A percentile compares a stretch with the other conserved stretches of the same genome.
Conservation (phyloP, 768 basidiomycete species). For the Termitomyces heimii region DNA sequence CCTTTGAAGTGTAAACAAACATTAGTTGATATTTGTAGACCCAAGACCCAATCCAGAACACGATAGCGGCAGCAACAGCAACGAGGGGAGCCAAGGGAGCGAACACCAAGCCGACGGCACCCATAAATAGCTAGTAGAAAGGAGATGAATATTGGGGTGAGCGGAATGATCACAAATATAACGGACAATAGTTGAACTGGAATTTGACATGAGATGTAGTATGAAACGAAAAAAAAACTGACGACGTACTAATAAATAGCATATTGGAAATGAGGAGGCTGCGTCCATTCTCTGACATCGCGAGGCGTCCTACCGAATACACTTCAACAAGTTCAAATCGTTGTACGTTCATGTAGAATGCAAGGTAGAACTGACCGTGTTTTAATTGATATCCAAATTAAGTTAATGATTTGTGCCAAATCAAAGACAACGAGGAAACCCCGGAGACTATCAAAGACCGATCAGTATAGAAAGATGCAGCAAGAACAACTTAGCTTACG, state of each 20-base stretch:
- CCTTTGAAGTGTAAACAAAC: slow-evolving; percentile 85
- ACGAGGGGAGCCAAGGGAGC: slow-evolving; percentile 94
- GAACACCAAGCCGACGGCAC: slow-evolving; percentile 89
- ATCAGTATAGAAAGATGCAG: not conserved
- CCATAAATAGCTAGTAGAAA: slow-evolving; percentile 72
- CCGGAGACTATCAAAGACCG: slow-evolving; percentile 53
- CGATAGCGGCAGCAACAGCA: slow-evolving; percentile 69
- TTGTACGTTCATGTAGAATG: not conserved
- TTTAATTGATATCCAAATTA: slow-evolving; percentile 80
- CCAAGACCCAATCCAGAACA: slow-evolving; percentile 84
- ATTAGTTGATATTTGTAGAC: slow-evolving; percentile 97
- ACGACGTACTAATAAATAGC: slow-evolving; percentile 71
- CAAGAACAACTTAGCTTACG: slow-evolving; percentile 45
- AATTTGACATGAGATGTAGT: slow-evolving; percentile 5
- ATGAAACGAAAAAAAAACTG: not conserved
- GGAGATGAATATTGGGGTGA: not conserved
- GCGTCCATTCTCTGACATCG: slow-evolving; percentile 85
- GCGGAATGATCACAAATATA: not conserved
- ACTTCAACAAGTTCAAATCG: slow-evolving; percentile 26
- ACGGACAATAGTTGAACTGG: slow-evolving; percentile 53
- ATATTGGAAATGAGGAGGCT: slow-evolving; percentile 87
- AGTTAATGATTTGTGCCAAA: slow-evolving; percentile 90
- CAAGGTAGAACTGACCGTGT: slow-evolving; percentile 49
- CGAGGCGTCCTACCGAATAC: slow-evolving; percentile 85
- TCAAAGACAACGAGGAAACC: slow-evolving; percentile 95